phyloP scores from a whole-genome alignment of 305 asterid genomes.

The Ilex paraguariensis region DNA sequence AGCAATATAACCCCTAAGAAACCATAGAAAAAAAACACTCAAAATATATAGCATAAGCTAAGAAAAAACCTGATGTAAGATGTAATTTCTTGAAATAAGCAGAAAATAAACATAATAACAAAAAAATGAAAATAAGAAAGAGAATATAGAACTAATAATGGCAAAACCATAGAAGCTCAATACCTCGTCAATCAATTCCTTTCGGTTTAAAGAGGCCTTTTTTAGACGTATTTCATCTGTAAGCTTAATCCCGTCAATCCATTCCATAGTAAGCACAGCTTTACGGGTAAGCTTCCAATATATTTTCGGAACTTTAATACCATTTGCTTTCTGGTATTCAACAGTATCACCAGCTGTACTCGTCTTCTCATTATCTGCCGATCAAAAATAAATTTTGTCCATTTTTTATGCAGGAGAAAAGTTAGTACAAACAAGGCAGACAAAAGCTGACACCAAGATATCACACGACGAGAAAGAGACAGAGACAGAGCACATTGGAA shows the following conservation, averaged over 20 bases:
- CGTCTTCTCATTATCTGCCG: constrained; percentile 39
- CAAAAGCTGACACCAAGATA: background rate
- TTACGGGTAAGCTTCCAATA: constrained; percentile 86
- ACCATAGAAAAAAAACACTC: background rate
- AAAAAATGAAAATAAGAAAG: constrained; percentile 1
- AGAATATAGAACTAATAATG: constrained; percentile 1
- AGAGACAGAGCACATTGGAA: background rate
- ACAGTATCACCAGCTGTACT: constrained; percentile 16
- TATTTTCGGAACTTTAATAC: constrained; percentile 84
- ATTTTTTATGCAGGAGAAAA: background rate
- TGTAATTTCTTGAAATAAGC: constrained; percentile 1
- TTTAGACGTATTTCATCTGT: constrained; percentile 63
- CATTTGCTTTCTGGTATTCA: constrained; percentile 31
- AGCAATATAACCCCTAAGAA: constrained; percentile 80
- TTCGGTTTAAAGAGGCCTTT: constrained; percentile 70
- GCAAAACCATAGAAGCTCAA: constrained; percentile 11
- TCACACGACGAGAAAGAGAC: background rate
- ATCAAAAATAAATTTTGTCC: background rate
- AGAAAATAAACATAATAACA: background rate
- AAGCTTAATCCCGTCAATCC: constrained; percentile 95
- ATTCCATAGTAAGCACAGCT: constrained; percentile 96
- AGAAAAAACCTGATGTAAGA: background rate
- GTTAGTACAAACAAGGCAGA: background rate
- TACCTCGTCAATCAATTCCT: constrained; percentile 83
- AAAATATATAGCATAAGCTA: constrained; percentile 1